Conservation (phyloP, 257 asterid genomes). For the Nicotiana noctiflora region DNA sequence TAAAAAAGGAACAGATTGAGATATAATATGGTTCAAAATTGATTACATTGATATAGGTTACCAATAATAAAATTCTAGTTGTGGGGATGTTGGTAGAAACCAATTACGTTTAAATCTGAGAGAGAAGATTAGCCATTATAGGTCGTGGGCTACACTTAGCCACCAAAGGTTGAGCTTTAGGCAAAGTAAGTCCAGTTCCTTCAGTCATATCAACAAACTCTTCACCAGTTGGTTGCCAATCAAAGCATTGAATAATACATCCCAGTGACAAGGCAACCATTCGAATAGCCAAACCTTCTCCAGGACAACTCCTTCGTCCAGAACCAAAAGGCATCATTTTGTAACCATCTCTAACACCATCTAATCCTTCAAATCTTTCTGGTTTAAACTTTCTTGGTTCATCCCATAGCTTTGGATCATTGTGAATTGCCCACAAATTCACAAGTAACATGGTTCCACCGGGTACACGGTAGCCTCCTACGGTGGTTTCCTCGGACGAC, state of each 20-base stretch:
- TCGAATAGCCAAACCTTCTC: conserved; percentile 50
- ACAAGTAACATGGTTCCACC: conserved; percentile 54
- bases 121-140: conserved; percentile 8
- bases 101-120: not conserved
- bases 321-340: conserved; percentile 47
- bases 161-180: conserved; percentile 21
- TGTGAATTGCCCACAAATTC: conserved; percentile 66
- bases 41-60: not conserved
- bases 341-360: conserved; percentile 42
- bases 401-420: conserved; percentile 53
- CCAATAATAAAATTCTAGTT: not conserved
- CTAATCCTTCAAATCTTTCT: conserved; percentile 59
- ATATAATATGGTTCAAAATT: not conserved
- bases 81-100: not conserved
- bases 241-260: conserved; percentile 52
- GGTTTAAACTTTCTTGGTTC: conserved; percentile 68
- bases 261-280: conserved; percentile 45
- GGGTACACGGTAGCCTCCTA: conserved; percentile 61
- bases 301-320: conserved; percentile 67
- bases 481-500: conserved; percentile 51
- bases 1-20: not conserved
- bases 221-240: conserved; percentile 33
- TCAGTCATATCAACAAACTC: conserved; percentile 23
- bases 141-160: conserved; percentile 29
- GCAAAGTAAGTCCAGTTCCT: conserved; percentile 25